Conservation (phyloP, 106 monocot species). For the Platanthera guangdongensis region DNA sequence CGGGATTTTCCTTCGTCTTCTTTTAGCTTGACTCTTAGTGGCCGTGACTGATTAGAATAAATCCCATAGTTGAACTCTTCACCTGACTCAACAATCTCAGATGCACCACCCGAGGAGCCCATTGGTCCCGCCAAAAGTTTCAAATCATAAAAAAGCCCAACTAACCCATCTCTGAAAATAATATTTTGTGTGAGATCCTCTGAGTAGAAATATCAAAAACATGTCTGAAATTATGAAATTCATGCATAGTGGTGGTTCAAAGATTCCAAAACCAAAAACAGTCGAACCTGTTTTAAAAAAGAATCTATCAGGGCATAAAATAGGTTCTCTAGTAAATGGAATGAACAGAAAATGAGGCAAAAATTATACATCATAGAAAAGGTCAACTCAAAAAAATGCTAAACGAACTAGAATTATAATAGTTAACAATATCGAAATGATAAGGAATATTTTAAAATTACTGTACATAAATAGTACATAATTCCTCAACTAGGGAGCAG, state of each 20-base stretch:
- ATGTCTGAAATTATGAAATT: not conserved
- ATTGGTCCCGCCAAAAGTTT: constrained; percentile 9
- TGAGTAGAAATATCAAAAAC: not conserved
- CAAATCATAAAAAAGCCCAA: not conserved
- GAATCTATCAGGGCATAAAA: not conserved
- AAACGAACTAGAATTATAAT: not conserved
- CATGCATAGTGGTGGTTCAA: not conserved
- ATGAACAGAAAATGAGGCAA: not conserved
- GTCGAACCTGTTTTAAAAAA: not conserved
- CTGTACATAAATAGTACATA: not conserved
- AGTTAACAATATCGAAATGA: not conserved
- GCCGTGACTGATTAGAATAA: constrained; percentile 5
- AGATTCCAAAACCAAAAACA: not conserved
- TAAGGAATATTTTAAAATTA: not conserved
- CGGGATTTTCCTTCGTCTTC: constrained; percentile 15
- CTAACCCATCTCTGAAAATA: not conserved
- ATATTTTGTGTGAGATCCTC: not conserved
- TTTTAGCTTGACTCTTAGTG: constrained; percentile 16
- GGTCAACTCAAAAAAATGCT: not conserved
- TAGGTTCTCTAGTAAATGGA: not conserved
- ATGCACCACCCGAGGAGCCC: constrained; percentile 28
- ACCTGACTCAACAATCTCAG: constrained; percentile 33
- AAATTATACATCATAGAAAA: not conserved
- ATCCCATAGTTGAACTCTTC: constrained; percentile 13
- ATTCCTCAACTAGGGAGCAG: not conserved